A percentile compares a stretch with the other conserved stretches of the same genome.
phyloP scores from a whole-genome alignment of 1,139 yeast genomes.

The Kurtzmaniella quercitrusa region DNA sequence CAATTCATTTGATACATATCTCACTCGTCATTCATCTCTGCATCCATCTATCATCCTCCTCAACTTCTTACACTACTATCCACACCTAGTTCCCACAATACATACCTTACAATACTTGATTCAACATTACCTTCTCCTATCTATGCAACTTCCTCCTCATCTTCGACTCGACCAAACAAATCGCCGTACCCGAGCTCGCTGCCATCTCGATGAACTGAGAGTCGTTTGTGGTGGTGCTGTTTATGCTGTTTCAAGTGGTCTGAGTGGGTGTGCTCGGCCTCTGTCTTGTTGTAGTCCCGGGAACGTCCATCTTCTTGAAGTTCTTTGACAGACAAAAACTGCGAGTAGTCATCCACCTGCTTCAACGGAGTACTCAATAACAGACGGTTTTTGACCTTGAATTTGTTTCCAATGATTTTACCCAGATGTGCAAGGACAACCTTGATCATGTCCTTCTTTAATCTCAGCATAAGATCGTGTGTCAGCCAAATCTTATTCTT shows the following conservation, averaged over 20 bases:
- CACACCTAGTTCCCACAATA: too few species aligned
- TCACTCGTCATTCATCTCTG: too few species aligned
- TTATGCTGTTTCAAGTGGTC: constrained; percentile 8
- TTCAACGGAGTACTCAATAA: constrained; percentile 34
- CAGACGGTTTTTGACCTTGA: constrained; percentile 38
- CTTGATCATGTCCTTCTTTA: constrained; percentile 66
- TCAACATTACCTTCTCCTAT: too few species aligned
- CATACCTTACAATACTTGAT: too few species aligned
- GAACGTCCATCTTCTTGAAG: constrained; percentile 29
- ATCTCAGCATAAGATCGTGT: constrained; percentile 60
- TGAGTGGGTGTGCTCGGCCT: constrained; percentile 6
- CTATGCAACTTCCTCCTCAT: not conserved
- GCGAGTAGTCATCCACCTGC: constrained; percentile 39
- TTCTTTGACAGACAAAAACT: constrained; percentile 37
- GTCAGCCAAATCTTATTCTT: constrained; percentile 73
- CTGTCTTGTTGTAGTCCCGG: constrained; percentile 16
- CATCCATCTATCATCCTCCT: too few species aligned
- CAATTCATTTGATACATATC: too few species aligned
- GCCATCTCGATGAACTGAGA: constrained; percentile 2
- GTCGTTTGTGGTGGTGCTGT: constrained; percentile 6
- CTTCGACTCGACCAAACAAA: not conserved
- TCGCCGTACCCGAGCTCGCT: not conserved
- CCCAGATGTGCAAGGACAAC: constrained; percentile 74
- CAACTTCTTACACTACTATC: too few species aligned
- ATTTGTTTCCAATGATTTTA: constrained; percentile 72